Base-by-base conservation (phyloP, 208 protist species). In the Leptomonas seymouri region DNA sequence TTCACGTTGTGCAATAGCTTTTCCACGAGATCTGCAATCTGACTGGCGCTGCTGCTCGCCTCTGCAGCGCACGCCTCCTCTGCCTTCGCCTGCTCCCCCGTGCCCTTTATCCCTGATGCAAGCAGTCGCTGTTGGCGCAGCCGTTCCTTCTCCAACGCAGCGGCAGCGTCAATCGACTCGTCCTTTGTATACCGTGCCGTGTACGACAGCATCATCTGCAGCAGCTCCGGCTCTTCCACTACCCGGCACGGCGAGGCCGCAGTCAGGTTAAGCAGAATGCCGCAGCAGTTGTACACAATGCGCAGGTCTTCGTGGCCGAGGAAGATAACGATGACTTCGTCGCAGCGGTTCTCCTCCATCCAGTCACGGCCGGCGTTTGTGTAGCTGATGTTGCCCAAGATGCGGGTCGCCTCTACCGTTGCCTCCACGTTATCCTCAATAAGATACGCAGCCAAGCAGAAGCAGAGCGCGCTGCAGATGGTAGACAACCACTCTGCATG, bases 281-380 rank as follows among this genome's bases (percentile, higher is more conserved):
- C 89, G 61, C 87, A 91, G 67, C 84, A 93, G 79, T 93, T 93
- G 72, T 93, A 94, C 49, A 89, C 86, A 42, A 94, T 66, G 23
- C 89, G 86, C 20, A 88, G 76, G 65, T 94, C 89, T 63, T 92
- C 86, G 60, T 94, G 89, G 1, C 85, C 86, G 36, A 91, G 78
- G 63, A 94, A 93, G 14, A 94, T 57, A 15, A 91, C 75, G 18
- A 84, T 58, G n/a, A 94, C 84, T 76, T 94, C 89, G 72, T 94
- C 89, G 58, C 89, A 94, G 2, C 59, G 62, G 59, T 93, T 89
- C 8, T 57, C 67, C 74, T 94, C 86, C 77, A 94, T 88, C 87
- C 89, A 94, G 67, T 92, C 86, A 11, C 86, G 81, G 34, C 89
- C 89, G 30, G 71, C 71, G 80, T 88, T 90, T 14, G 86, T 94